Evolutionary conservation across 139 green algal species (phyloP), one percentile per base, ranked within the genome.

Genomic region (Tetradesmus lagerheimii): DNA sequence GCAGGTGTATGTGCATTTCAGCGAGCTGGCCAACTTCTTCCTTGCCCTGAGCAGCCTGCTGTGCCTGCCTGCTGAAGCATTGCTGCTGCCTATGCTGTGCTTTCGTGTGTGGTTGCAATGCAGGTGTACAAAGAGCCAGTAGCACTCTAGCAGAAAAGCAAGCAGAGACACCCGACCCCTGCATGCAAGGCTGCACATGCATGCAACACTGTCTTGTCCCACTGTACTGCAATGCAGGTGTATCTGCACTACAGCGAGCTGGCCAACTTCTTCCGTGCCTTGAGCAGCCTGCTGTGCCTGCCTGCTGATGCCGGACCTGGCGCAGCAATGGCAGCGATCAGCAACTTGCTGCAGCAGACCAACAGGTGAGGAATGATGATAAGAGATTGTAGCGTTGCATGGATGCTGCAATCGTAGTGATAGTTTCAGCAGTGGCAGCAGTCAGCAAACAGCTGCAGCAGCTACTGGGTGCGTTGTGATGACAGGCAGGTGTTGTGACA

Each of bases 171-270:
- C n/a, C n/a, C n/a, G n/a, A n/a, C n/a, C n/a, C n/a, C n/a, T n/a
- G n/a, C n/a, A n/a, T n/a, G n/a, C n/a, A n/a, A n/a, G n/a, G n/a
- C n/a, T n/a, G n/a, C n/a, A n/a, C n/a, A n/a, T n/a, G n/a, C n/a
- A n/a, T n/a, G n/a, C n/a, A n/a, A n/a, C n/a, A n/a, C 75, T 41
- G 75, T 38, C 25, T 41, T 81, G 5, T 78, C 8, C 29, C 29
- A 8, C 11, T 4, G 4, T 4, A 14, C 0, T 80, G 29, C 25
- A 0, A 34, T 89, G 83, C 84, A 89, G 84, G 47, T 90, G 31
- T 90, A 90, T 50, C 37, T 85, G 4, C 77, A 84, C 53, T 76
- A 90, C 86, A 64, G 27, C 34, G 86, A 90, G 76, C 34, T 90
- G 50, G 9, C 12, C 11, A 90, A 90, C 75, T 85, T 90, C 38